These are phyloP conservation scores for Cryphonectria naterciae DNA, from an alignment of 2,329 filamentous ascomycete species.

Conservation along the genomic window DNA sequence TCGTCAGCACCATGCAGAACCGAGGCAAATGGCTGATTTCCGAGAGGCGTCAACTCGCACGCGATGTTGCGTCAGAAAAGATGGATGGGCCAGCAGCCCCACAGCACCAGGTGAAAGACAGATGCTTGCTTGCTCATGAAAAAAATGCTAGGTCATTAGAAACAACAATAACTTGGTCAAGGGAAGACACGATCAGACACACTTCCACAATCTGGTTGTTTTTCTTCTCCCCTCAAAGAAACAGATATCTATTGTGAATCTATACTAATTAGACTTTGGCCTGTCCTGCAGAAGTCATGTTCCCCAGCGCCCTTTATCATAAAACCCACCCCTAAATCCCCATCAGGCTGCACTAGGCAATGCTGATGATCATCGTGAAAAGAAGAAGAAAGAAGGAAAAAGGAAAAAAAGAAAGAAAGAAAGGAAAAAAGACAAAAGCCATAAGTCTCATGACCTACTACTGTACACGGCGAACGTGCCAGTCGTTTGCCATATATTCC, in stretches of 20 bases:
- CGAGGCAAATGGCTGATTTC: neutral
- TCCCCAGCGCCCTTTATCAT: neutral
- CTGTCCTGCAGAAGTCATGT: neutral
- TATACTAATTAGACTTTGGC: neutral
- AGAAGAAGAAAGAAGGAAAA: neutral
- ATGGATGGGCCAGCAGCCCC: neutral
- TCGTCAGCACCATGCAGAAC: neutral
- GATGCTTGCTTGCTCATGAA: neutral
- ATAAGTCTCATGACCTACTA: slow-evolving; percentile 7
- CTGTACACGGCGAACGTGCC: slow-evolving; percentile 7
- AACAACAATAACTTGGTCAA: neutral
- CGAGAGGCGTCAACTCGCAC: neutral
- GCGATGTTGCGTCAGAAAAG: neutral
- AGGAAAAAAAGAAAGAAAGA: neutral
- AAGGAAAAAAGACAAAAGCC: neutral
- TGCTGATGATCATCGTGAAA: neutral
- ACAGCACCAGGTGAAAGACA: neutral
- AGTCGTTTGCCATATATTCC: neutral
- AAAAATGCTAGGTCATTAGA: neutral
- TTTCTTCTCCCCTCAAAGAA: neutral
- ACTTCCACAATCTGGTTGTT: neutral
- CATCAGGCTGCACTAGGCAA: neutral
- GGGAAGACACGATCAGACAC: neutral
- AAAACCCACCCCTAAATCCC: neutral
- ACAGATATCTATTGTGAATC: neutral